Conservation (phyloP, 495 filamentous ascomycete species). For the Podospora pseudopauciseta region DNA sequence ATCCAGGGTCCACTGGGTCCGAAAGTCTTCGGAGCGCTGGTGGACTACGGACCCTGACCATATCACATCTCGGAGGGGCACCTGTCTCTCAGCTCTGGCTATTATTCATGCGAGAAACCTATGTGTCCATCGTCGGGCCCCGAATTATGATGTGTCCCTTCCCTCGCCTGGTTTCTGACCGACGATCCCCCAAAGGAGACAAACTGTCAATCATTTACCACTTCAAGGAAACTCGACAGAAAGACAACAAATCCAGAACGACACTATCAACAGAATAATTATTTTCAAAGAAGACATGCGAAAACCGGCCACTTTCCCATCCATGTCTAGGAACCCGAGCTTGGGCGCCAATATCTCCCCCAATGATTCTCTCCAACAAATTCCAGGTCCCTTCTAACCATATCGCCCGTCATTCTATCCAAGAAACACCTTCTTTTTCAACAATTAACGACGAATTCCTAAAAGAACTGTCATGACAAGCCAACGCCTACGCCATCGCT, state of each 20-base stretch:
- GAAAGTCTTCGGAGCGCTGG: background rate
- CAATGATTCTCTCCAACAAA: background rate
- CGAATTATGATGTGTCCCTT: background rate
- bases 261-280: background rate
- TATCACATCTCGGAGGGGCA: background rate
- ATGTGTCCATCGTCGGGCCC: background rate
- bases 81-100: background rate
- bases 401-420: background rate
- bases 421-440: background rate
- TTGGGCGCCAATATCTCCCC: background rate
- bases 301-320: background rate
- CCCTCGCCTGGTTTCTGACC: background rate
- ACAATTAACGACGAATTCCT: background rate
- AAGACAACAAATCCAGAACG: background rate
- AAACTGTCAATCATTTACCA: background rate
- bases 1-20: background rate
- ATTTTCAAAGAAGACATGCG: background rate
- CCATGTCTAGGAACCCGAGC: background rate
- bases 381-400: no score
- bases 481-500: background rate
- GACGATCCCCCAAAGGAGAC: background rate
- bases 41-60: background rate
- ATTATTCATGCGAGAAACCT: background rate
- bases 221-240: background rate
- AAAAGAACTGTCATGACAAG: background rate